phyloP scores from a whole-genome alignment of 768 basidiomycete species.

The Ramaria sp. region DNA sequence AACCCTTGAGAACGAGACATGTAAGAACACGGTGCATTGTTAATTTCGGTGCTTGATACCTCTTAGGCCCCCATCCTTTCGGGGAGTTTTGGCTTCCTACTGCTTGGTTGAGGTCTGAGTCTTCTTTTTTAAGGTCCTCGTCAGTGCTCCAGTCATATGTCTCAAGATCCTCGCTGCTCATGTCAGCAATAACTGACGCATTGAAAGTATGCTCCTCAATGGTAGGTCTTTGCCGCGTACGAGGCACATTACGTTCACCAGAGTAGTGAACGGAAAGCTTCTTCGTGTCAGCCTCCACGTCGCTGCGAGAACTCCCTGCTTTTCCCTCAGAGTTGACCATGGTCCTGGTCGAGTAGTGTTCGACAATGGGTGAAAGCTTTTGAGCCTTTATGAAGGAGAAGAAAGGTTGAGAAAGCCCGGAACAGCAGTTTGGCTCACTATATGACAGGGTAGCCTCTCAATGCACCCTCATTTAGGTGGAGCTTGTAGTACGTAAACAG shows the following conservation, averaged over 20 bases:
- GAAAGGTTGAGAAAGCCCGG: too few relatives aligned
- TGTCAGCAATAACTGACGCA: conserved; percentile 34
- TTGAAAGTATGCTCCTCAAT: conserved; percentile 2
- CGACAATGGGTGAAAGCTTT: background rate
- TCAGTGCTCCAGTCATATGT: conserved; percentile 75
- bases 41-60: conserved; percentile 23
- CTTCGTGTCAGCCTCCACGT: background rate
- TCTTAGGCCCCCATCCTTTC: conserved; percentile 40
- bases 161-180: conserved; percentile 49
- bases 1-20: conserved; percentile 27
- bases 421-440: too few relatives aligned
- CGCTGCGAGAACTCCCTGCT: background rate
- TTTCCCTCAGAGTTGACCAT: background rate
- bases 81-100: conserved; percentile 39
- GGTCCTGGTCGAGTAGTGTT: background rate
- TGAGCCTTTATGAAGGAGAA: background rate
- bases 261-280: conserved; percentile 2
- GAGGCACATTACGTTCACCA: background rate
- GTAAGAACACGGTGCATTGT: background rate
- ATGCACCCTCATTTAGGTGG: too few relatives aligned
- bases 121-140: conserved; percentile 62
- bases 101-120: conserved; percentile 50
- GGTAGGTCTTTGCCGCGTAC: background rate
- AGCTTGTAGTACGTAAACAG: too few relatives aligned
- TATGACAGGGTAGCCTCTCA: too few relatives aligned